Base-by-base conservation (phyloP, 306 rosid genomes). In the Comarum palustre region DNA sequence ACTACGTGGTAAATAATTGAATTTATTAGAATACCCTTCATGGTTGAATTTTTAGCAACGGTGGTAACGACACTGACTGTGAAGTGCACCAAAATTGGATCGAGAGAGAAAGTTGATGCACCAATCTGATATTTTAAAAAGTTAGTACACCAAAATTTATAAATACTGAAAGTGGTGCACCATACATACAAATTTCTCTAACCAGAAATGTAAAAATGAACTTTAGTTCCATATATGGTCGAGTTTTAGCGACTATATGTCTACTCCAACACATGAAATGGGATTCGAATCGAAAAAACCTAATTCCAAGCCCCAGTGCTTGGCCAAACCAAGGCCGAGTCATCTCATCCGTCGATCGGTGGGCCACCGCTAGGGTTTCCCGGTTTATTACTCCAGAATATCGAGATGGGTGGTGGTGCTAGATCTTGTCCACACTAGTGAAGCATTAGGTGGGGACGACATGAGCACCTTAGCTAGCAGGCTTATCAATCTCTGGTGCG, bases 341-440 rank as follows among this genome's bases (percentile, higher is more conserved):
- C 38, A 78, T 87, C 76, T 50, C 62, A 78, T 50, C 78, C 54
- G 71, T 73, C 61, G 69, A n/a, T 27, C 10, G 50, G 24, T 32
- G 59, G 61, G 43, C 36, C 60, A 48, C 41, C 15, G 42, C 17
- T 69, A 77, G 58, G 71, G 27, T 66, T 41, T 15, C 66, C 64
- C 68, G 69, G 68, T 78, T 85, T 80, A 85, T 76, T 66, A 75
- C 78, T 80, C 75, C 81, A 10, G 45, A 15, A 69, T 82, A 86
- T 80, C 78, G 76, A 79, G 85, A 81, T 82, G 82, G 77, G 63
- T 81, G 90, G 80, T 87, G 89, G 80, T 87, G 89, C 83, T 87
- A 71, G 92, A 86, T 84, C 87, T 79, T 90, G 92, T 86, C 89
- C 83, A 81, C 87, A 81, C 88, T 76, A 79, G 68, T 31, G 86